phyloP scores from a whole-genome alignment of 23 red algal species.

The Gracilaria vermiculophylla region DNA sequence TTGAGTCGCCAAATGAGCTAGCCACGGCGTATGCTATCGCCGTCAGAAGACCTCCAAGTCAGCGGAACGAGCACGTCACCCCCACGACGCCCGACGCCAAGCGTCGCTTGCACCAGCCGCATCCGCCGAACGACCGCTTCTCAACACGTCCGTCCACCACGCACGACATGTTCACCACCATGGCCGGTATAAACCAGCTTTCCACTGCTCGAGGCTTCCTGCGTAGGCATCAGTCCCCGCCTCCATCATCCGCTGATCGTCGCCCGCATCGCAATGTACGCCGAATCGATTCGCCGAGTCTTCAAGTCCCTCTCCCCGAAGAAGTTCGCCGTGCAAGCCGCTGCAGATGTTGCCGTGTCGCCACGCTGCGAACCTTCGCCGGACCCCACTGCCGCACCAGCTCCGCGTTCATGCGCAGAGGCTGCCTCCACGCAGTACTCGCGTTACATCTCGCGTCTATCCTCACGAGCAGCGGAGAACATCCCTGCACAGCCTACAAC shows the following conservation, averaged over 20 bases:
- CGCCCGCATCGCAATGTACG: not conserved
- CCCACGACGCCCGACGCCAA: not conserved
- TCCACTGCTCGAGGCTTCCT: too few relatives aligned
- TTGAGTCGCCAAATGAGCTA: not conserved
- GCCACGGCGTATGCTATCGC: not conserved
- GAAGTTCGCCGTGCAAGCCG: slow-evolving; percentile 4
- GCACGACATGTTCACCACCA: not conserved
- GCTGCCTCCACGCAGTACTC: slow-evolving; percentile 14
- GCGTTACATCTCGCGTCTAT: not conserved
- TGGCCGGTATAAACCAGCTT: not conserved
- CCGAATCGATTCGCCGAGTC: slow-evolving; percentile 40
- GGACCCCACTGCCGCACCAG: not conserved
- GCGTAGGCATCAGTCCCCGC: too few relatives aligned
- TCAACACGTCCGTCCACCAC: not conserved
- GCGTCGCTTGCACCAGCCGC: not conserved
- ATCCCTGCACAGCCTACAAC: not conserved
- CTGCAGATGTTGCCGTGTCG: not conserved
- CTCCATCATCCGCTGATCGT: not conserved
- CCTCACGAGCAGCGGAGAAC: not conserved
- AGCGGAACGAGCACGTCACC: not conserved
- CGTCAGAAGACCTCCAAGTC: slow-evolving; percentile 3
- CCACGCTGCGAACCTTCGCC: not conserved
- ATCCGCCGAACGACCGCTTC: not conserved
- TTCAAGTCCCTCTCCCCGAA: slow-evolving; percentile 48
- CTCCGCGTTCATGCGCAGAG: not conserved